phyloP scores from a whole-genome alignment of 345 rosid genomes.

The Hibiscus trionum region DNA sequence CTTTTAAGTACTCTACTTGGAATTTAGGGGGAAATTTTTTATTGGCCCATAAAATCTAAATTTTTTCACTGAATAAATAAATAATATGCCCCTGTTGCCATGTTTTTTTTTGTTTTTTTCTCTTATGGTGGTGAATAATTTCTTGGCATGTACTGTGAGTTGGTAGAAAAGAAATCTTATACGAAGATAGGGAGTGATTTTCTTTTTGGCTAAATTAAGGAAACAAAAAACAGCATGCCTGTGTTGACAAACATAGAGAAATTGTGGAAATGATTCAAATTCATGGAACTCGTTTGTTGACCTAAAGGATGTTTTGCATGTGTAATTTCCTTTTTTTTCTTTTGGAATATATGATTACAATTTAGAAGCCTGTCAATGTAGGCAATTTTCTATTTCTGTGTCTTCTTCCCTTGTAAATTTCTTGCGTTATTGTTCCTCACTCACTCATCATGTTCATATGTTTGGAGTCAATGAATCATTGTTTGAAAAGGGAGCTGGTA shows the following conservation, averaged over 20 bases:
- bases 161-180: neutral
- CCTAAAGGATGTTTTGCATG: constrained; percentile 13
- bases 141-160: neutral
- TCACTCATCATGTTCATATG: neutral
- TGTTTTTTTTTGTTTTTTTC: too few relatives aligned
- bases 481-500: constrained; percentile 13
- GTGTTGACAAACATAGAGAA: constrained; percentile 11
- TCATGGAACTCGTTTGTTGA: constrained; percentile 1
- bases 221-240: constrained; percentile 7
- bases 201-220: neutral
- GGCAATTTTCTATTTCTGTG: too few relatives aligned
- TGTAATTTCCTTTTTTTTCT: neutral
- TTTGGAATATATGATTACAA: too few relatives aligned
- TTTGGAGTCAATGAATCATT: constrained; percentile 5
- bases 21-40: constrained; percentile 12
- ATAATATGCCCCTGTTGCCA: neutral
- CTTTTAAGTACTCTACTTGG: too few relatives aligned
- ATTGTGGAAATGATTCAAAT: neutral
- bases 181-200: neutral
- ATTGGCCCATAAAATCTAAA: neutral
- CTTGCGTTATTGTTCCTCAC: neutral
- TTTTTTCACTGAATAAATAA: neutral
- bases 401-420: too few relatives aligned
- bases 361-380: too few relatives aligned
- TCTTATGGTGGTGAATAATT: neutral